A percentile compares a stretch with the other conserved stretches of the same genome.
Evolutionary conservation across 2,329 filamentous ascomycete genomes (phyloP).

Genomic region (Cordyceps militaris): DNA sequence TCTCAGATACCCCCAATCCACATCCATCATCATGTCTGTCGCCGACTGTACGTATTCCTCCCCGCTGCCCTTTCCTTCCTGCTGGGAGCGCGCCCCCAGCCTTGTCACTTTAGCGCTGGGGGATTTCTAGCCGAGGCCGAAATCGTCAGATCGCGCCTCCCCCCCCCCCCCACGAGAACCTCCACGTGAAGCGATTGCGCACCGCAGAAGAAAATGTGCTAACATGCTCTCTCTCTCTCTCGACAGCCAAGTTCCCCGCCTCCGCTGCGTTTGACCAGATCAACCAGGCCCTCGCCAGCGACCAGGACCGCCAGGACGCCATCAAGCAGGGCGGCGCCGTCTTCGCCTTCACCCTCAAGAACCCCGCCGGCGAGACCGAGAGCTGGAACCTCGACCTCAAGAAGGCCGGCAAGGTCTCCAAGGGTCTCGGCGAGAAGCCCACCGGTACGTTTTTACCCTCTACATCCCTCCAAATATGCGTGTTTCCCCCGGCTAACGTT

Average conservation of each 20-base stretch:
- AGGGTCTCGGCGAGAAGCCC: constrained; percentile 73
- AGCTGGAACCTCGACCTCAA: constrained; percentile 97
- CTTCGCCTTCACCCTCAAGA: constrained; percentile 91
- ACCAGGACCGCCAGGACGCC: constrained; percentile 73
- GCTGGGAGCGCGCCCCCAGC: no score
- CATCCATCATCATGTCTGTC: constrained; percentile 12
- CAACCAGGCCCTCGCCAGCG: constrained; percentile 61
- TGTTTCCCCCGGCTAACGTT: background rate
- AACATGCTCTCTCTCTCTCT: background rate
- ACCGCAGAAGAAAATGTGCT: no score
- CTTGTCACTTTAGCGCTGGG: background rate
- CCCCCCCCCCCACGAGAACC: background rate
- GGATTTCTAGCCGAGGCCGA: constrained; percentile 3
- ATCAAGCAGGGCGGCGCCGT: constrained; percentile 83
- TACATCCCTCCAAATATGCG: background rate
- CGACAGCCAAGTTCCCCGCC: constrained; percentile 76
- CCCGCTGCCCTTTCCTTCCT: background rate
- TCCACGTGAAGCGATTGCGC: no score
- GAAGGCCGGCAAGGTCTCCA: constrained; percentile 73
- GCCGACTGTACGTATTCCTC: constrained; percentile 11
- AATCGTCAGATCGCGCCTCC: background rate
- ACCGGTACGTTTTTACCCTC: constrained; percentile 52
- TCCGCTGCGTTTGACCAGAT: constrained; percentile 90
- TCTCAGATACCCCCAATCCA: background rate
- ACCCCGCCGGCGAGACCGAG: constrained; percentile 68